phyloP scores from a whole-genome alignment of 1,139 yeast species.

The Diutina catenulata region DNA sequence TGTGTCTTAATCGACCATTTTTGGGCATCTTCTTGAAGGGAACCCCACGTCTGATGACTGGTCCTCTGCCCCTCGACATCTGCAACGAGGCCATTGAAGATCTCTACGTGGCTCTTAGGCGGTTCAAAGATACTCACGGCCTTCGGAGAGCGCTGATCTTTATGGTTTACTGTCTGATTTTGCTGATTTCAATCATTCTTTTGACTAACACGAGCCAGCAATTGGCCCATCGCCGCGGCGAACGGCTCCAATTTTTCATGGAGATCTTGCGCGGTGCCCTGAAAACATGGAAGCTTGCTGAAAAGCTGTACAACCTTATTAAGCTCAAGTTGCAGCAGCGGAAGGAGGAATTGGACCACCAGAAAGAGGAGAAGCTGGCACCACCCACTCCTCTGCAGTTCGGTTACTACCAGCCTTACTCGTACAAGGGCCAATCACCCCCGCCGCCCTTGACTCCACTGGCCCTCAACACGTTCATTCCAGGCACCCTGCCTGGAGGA shows the following conservation, averaged over 20 bases:
- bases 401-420: background rate
- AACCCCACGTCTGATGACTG: background rate
- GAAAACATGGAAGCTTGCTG: slow-evolving; percentile 38
- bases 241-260: slow-evolving; percentile 27
- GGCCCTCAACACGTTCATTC: no score
- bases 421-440: background rate
- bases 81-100: slow-evolving; percentile 33
- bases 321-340: slow-evolving; percentile 7
- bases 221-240: slow-evolving; percentile 16
- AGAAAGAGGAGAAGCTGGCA: background rate
- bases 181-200: slow-evolving; percentile 33
- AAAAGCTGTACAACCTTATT: slow-evolving; percentile 32
- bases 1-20: slow-evolving; percentile 51
- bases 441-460: background rate
- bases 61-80: slow-evolving; percentile 18
- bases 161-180: slow-evolving; percentile 36
- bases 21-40: slow-evolving; percentile 22
- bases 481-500: no score
- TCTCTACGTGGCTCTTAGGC: slow-evolving; percentile 24
- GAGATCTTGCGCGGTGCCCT: slow-evolving; percentile 26
- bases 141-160: slow-evolving; percentile 31
- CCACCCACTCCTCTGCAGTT: background rate
- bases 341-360: background rate
- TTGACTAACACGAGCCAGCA: slow-evolving; percentile 23
- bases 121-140: slow-evolving; percentile 29